Evolutionary conservation across 2,329 filamentous ascomycete species (phyloP), one percentile per base, ranked within the genome.

Genomic region (Fusarium marasasianum): DNA sequence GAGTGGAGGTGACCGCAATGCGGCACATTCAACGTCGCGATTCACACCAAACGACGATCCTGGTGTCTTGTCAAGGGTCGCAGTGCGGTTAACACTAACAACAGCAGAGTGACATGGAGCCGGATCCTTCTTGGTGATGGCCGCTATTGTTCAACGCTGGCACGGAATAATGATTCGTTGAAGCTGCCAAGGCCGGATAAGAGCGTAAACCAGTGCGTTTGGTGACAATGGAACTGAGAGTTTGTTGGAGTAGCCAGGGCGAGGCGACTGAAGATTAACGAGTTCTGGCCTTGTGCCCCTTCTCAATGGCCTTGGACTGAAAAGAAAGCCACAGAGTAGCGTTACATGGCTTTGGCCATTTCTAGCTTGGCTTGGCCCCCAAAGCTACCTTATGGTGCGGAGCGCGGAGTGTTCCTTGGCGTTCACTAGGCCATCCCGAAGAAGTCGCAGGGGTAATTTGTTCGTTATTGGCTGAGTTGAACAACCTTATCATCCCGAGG

Each of bases 321-420:
- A 69, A 48, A 45, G 43, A 43, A 53, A 71, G 71, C 71, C 71
- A 71, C 66, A 59, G 44, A 29, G 48, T 59, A 71, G 51, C 56
- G 66, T 63, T 65, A 66, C 60, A 67, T 63, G 41, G 61, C 57
- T 53, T 66, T 61, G 54, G 41, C 66, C 58, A 29, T 59, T 70
- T 65, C 51, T 29, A 59, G 59, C 45, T 66, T 58, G 54, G 59
- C 63, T 59, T 40, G 47, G 58, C 56, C 51, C 63, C 68, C 58
- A 62, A 74, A 72, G 57, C 61, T 67, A n/a, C n/a, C n/a, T n/a
- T n/a, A 63, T 68, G 50, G 55, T 48, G 33, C 57, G 44, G 57
- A 66, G 43, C 44, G 40, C 13, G 45, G 56, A 57, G 53, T 45
- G 35, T 66, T 57, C 67, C 60, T 66, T 68, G 44, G 57, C 50